A percentile compares a stretch with the other conserved stretches of the same genome.
phyloP scores from a whole-genome alignment of 768 basidiomycete species.

The Tephrocybe sp. region DNA sequence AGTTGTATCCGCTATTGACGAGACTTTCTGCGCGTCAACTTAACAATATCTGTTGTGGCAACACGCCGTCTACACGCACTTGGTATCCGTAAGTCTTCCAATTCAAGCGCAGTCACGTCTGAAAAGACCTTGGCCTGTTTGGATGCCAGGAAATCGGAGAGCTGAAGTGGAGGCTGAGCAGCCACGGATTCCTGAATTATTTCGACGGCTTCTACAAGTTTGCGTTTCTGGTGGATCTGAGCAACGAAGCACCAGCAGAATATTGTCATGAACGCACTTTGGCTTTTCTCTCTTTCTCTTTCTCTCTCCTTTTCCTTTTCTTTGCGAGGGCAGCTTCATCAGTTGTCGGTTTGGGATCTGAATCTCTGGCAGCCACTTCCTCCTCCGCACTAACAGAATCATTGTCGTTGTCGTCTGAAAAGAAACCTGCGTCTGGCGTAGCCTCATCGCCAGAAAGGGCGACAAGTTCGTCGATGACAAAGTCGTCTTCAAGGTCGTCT shows the following conservation, averaged over 20 bases:
- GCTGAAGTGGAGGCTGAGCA: constrained; percentile 49
- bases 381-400: constrained; percentile 34
- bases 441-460: constrained; percentile 64
- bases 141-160: constrained; percentile 61
- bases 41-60: constrained; percentile 30
- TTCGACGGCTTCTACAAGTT: constrained; percentile 46
- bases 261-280: constrained; percentile 44
- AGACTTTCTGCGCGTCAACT: constrained; percentile 59
- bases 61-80: constrained; percentile 43
- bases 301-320: constrained; percentile 72
- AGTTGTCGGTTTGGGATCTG: constrained; percentile 8
- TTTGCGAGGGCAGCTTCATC: constrained; percentile 36
- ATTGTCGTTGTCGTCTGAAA: constrained; percentile 30
- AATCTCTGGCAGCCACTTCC: constrained; percentile 19
- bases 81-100: constrained; percentile 75
- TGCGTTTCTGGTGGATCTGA: constrained; percentile 52
- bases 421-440: constrained; percentile 25
- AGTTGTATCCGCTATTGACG: constrained; percentile 72
- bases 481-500: constrained; percentile 86
- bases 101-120: constrained; percentile 71
- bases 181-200: constrained; percentile 45
- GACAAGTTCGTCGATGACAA: constrained; percentile 65
- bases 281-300: constrained; percentile 68
- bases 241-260: no score
- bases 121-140: constrained; percentile 71